Evolutionary conservation across 345 rosid species (phyloP).

Genomic region (Eucalyptus regnans): DNA sequence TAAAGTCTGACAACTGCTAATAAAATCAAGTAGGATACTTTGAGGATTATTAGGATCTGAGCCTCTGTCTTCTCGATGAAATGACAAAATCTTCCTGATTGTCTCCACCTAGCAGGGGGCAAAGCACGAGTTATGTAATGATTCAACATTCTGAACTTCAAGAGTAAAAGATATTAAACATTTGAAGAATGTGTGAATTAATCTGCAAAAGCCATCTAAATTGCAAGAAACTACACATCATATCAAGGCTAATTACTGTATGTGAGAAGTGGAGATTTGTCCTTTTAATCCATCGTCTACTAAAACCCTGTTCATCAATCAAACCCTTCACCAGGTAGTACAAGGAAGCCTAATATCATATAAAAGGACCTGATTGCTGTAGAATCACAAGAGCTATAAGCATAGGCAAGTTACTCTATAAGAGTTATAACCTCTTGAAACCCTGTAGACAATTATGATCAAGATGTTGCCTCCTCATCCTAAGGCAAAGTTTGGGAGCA

Average conservation of each 20-base stretch:
- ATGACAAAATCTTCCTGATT: constrained; percentile 74
- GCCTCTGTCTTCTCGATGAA: constrained; percentile 89
- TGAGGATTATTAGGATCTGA: constrained; percentile 90
- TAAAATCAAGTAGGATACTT: constrained; percentile 90
- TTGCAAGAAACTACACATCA: not conserved
- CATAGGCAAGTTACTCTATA: not conserved
- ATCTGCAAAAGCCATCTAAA: not conserved
- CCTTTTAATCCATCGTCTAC: not conserved
- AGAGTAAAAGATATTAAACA: not conserved
- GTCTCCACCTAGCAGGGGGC: constrained; percentile 66
- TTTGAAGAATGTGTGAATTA: not conserved
- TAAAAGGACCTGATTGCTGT: not conserved
- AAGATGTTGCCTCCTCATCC: not conserved
- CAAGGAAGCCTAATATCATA: not conserved
- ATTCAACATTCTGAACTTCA: not conserved
- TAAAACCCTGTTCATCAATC: not conserved
- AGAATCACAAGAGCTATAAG: not conserved
- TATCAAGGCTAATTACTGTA: not conserved
- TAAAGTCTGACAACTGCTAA: constrained; percentile 93
- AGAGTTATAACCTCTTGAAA: not conserved
- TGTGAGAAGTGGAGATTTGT: not conserved
- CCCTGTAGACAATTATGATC: not conserved
- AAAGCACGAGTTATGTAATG: not conserved
- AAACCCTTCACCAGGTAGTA: not conserved
- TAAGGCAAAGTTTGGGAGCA: not conserved